Base-by-base conservation (phyloP, 2,329 filamentous ascomycete genomes). In the Fusarium tricinctum region DNA sequence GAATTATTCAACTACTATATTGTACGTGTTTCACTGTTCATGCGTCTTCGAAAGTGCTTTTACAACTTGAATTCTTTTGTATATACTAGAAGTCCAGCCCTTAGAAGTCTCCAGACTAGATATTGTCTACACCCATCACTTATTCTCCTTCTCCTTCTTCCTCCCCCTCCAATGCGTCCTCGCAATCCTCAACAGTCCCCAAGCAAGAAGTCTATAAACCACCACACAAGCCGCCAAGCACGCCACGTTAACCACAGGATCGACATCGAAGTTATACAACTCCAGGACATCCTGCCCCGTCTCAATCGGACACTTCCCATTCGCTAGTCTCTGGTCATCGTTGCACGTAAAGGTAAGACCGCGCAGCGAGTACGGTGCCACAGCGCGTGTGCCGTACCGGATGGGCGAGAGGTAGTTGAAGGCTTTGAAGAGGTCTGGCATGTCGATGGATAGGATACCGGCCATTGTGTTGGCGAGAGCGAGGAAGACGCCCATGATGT, bases 331-430 rank as follows among this genome's bases (percentile, higher is more conserved):
- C 79, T 93, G 89, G 10, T 77, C 79, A 3, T 85, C 83, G 3
- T 83, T 84, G 75, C 92, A 94, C 2, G 86, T 86, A 70, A 94
- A 93, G 0, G 74, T 57, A 8, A 92, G 84, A 0, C 83, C 84
- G 8, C 83, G 79, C 33, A 94, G 77, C 0, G 88, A 88, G 67
- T 89, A 93, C 0, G 88, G 86, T 1, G 88, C 89, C 39, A 94
- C 78, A 33, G 91, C 91, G 0, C 87, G 87, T 5, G 90, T 83
- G 0, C 87, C 85, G 74, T 93, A 94, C 52, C 91, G 89, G 53
- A 92, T 84, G 0, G 92, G 92, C 2, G 85, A 89, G 46, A 94
- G 83, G 75, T 92, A 89, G 75, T 94, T 94, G 74, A 92, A 84
- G 0, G 84, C 88, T 66, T 88, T 81, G 46, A 93, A 86, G 17